Evolutionary conservation across 2,329 filamentous ascomycete genomes (phyloP).

Genomic region (Macrophomina pseudophaseolina): DNA sequence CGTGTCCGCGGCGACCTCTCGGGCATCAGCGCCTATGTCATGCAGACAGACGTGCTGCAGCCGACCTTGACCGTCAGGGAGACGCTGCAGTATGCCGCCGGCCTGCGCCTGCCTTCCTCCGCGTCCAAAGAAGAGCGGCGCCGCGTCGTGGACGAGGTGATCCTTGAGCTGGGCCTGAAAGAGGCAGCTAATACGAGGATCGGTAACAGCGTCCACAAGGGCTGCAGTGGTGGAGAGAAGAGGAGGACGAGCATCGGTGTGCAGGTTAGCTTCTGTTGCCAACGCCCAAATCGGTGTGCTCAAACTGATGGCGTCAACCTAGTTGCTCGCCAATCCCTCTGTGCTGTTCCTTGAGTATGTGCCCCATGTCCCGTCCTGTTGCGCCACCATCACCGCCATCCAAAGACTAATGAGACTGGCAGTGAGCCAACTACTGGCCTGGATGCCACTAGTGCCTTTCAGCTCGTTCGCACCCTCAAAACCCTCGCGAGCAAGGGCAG

Average conservation of each 20-base stretch:
- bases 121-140: constrained; percentile 64
- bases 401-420: constrained; percentile 2
- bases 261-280: constrained; percentile 50
- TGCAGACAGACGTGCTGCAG: constrained; percentile 76
- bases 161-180: constrained; percentile 75
- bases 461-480: constrained; percentile 73
- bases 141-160: constrained; percentile 75
- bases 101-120: constrained; percentile 69
- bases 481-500: constrained; percentile 69
- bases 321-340: constrained; percentile 75
- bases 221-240: constrained; percentile 81
- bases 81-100: constrained; percentile 74
- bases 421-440: constrained; percentile 76
- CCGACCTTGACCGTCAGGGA: constrained; percentile 77
- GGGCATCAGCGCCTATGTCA: constrained; percentile 69
- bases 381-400: neutral
- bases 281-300: neutral
- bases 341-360: constrained; percentile 70
- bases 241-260: constrained; percentile 77
- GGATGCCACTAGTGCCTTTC: constrained; percentile 77
- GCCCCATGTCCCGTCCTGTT: neutral
- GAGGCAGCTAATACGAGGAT: constrained; percentile 78
- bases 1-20: constrained; percentile 40
- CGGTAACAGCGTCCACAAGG: constrained; percentile 72
- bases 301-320: neutral